Conservation (phyloP, 2,329 filamentous ascomycete genomes). For the Davidsoniella australis region DNA sequence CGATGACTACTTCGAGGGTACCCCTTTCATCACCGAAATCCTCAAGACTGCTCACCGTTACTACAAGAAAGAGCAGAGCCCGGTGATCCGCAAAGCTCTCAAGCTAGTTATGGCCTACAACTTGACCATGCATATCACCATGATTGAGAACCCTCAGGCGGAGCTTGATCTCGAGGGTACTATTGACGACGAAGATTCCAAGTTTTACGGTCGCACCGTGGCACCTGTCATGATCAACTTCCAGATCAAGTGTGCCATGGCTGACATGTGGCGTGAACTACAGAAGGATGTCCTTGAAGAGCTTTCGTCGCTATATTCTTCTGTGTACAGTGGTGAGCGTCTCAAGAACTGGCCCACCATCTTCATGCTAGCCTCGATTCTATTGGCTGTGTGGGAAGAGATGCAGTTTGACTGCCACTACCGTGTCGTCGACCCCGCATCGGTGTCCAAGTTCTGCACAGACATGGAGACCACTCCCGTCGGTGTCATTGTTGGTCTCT, state of each 20-base stretch:
- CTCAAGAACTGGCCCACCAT: conserved; percentile 99
- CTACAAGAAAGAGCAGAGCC: conserved; percentile 73
- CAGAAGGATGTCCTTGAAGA: conserved; percentile 94
- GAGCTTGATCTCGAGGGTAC: conserved; percentile 64
- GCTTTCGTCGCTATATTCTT: conserved; percentile 83
- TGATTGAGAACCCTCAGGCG: conserved; percentile 76
- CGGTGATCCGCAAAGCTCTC: conserved; percentile 83
- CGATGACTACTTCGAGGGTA: conserved; percentile 90
- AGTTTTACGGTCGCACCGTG: conserved; percentile 76
- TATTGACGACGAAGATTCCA: conserved; percentile 73
- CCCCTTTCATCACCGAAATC: conserved; percentile 86
- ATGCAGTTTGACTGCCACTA: conserved; percentile 99
- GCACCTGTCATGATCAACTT: conserved; percentile 99
- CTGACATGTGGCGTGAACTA: conserved; percentile 94
- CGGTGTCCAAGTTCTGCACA: conserved; percentile 83
- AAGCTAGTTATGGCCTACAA: conserved; percentile 95
- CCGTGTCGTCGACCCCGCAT: conserved; percentile 66
- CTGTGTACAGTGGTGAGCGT: conserved; percentile 91
- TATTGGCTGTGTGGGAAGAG: conserved; percentile 91
- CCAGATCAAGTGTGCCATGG: conserved; percentile 94
- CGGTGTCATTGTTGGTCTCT: conserved; percentile 87
- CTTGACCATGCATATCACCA: conserved; percentile 81
- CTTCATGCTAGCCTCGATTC: conserved; percentile 87
- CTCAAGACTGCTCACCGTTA: conserved; percentile 91
- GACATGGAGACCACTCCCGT: conserved; percentile 96